Evolutionary conservation across 176 grass and related monocot genomes (phyloP).

Genomic region (Bothriochloa decipiens): DNA sequence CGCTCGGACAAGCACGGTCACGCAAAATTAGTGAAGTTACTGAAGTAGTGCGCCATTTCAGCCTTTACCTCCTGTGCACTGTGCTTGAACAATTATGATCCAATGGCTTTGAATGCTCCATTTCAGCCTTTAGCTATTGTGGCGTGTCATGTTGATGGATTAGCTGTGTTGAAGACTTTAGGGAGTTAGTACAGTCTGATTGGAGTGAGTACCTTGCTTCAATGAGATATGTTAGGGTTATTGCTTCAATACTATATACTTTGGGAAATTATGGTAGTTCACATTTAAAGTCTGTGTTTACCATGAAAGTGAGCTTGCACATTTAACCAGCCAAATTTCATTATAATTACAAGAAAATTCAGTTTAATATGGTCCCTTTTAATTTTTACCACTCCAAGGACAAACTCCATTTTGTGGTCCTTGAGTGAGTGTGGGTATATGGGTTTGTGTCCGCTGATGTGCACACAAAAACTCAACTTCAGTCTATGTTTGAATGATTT

Average conservation of each 20-base stretch:
- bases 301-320: not conserved
- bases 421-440: not conserved
- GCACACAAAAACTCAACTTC: not conserved
- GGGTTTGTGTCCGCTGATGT: not conserved
- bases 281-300: conserved; percentile 2
- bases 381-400: not conserved
- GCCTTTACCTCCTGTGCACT: not conserved
- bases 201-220: conserved; percentile 1
- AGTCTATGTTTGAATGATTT: not conserved
- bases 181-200: not conserved
- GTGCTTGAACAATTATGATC: conserved; percentile 19
- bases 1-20: not conserved
- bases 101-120: not conserved
- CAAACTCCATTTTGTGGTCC: not conserved
- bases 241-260: conserved; percentile 23
- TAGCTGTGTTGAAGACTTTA: not conserved
- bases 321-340: not conserved
- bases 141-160: not conserved
- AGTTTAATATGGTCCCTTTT: not conserved
- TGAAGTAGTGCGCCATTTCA: not conserved
- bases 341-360: not conserved
- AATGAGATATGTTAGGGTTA: not conserved
- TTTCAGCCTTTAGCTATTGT: not conserved
- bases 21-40: not conserved
- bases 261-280: not conserved